Conservation (phyloP, 345 rosid species). For the Lumnitzera racemosa region DNA sequence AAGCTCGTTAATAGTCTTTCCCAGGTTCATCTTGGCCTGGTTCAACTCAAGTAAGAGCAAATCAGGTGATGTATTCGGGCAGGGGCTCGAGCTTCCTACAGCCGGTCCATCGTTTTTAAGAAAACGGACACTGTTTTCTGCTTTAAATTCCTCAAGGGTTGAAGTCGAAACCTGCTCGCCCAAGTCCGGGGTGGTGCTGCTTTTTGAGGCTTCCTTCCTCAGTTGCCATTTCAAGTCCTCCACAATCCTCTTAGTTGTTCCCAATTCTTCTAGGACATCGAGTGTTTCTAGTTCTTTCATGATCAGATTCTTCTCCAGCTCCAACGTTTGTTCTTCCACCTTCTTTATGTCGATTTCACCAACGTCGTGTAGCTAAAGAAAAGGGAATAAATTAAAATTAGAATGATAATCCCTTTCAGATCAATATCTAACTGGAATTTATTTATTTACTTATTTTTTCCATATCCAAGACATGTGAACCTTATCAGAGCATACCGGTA, state of each 20-base stretch:
- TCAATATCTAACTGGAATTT: too few species aligned
- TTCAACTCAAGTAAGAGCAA: conserved; percentile 70
- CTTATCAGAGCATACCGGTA: too few species aligned
- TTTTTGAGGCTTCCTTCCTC: conserved; percentile 71
- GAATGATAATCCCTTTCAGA: neutral
- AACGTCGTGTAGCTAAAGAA: conserved; percentile 28
- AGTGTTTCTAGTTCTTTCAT: conserved; percentile 91
- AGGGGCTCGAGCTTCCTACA: conserved; percentile 28
- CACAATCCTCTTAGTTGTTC: conserved; percentile 72
- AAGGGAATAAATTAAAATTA: conserved; percentile 2
- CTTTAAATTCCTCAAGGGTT: conserved; percentile 53
- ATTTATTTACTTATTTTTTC: too few species aligned
- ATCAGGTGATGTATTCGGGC: conserved; percentile 61
- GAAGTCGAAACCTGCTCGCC: conserved; percentile 31
- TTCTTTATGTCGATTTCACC: conserved; percentile 78
- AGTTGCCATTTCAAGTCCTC: conserved; percentile 85
- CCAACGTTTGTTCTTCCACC: conserved; percentile 83
- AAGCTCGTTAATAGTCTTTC: conserved; percentile 78
- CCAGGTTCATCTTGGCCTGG: conserved; percentile 82
- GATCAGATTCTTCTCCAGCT: conserved; percentile 82
- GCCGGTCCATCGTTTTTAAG: conserved; percentile 18
- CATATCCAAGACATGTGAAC: too few species aligned
- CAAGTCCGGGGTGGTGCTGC: conserved; percentile 32
- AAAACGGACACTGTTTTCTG: conserved; percentile 27
- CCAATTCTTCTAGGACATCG: conserved; percentile 88